Percentiles rank a stretch among this genome's conserved stretches.
Evolutionary conservation across 495 filamentous ascomycete species (phyloP).

Genomic region (Hypoxylon trugodes): DNA sequence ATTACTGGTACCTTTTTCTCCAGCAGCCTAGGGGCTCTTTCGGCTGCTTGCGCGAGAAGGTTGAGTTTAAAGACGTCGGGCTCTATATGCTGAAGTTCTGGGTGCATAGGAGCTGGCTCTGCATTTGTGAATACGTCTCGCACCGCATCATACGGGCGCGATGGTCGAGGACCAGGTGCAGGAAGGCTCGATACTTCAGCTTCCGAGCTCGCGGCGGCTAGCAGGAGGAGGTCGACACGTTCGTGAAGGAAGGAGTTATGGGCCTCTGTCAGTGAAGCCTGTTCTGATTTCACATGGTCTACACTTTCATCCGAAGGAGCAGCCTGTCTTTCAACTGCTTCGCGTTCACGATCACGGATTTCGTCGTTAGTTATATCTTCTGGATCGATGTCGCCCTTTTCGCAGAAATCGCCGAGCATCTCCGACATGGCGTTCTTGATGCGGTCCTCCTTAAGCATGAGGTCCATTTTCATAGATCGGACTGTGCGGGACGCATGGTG

Average conservation of each 20-base stretch:
- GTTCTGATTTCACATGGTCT: conserved; percentile 7
- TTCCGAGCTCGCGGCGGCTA: conserved; percentile 39
- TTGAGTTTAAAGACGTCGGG: conserved; percentile 36
- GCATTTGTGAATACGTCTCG: conserved; percentile 55
- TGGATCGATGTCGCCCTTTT: conserved; percentile 43
- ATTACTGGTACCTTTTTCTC: neutral
- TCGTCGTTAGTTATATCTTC: conserved; percentile 49
- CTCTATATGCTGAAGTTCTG: conserved; percentile 14
- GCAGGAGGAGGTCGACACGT: conserved; percentile 20
- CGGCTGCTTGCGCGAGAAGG: conserved; percentile 46
- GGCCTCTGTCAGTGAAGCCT: conserved; percentile 1
- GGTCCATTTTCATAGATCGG: conserved; percentile 44
- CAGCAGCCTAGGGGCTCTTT: conserved; percentile 9
- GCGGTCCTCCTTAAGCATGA: conserved; percentile 29
- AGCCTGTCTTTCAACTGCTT: conserved; percentile 23
- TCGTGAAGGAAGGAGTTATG: conserved; percentile 4
- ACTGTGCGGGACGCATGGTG: conserved; percentile 55
- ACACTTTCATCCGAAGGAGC: conserved; percentile 38
- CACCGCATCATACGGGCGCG: conserved; percentile 58
- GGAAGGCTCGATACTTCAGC: neutral
- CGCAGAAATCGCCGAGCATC: conserved; percentile 39
- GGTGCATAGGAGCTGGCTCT: conserved; percentile 33
- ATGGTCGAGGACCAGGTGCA: conserved; percentile 29
- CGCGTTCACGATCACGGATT: conserved; percentile 44
- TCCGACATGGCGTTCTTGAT: conserved; percentile 25